A percentile compares a stretch with the other conserved stretches of the same genome.
phyloP scores from a whole-genome alignment of 1,284 basidiomycete genomes.

The Apiotrichum mycotoxinovorans region DNA sequence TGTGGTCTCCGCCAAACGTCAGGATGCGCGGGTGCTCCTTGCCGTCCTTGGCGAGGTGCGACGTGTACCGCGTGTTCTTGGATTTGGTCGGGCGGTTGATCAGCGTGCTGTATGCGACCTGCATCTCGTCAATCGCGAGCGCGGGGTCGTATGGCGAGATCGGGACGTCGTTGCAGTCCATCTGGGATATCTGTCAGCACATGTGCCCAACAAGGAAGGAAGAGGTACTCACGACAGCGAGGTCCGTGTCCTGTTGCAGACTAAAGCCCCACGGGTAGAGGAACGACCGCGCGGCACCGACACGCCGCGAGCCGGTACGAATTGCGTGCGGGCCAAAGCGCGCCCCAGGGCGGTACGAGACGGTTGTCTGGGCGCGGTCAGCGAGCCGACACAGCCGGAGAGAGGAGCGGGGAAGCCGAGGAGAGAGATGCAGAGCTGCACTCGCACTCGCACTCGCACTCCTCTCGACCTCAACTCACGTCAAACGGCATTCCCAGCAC shows the following conservation, averaged over 20 bases:
- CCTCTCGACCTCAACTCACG: too few relatives aligned
- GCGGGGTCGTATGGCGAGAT: constrained; percentile 50
- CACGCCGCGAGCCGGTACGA: constrained; percentile 20
- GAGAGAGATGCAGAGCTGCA: too few relatives aligned
- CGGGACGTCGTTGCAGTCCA: constrained; percentile 51
- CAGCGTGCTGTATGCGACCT: constrained; percentile 37
- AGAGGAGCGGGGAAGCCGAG: background rate
- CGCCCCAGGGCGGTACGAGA: constrained; percentile 34
- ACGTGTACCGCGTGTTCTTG: constrained; percentile 6
- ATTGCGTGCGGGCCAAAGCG: constrained; percentile 48
- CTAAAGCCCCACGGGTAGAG: constrained; percentile 18
- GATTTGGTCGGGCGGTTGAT: constrained; percentile 14
- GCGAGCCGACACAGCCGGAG: background rate
- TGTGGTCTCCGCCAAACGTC: constrained; percentile 52
- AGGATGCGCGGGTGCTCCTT: constrained; percentile 49
- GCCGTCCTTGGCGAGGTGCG: constrained; percentile 32
- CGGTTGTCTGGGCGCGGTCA: constrained; percentile 18
- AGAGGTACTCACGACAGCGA: constrained; percentile 15
- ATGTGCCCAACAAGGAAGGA: background rate
- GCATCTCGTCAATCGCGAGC: constrained; percentile 50
- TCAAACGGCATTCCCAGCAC: constrained; percentile 48
- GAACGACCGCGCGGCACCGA: constrained; percentile 15
- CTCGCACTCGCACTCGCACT: too few relatives aligned
- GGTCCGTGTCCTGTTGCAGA: constrained; percentile 10
- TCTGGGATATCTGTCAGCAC: constrained; percentile 20